Evolutionary conservation across 805 yeast species (phyloP).

Genomic region (Ascoidea tarda): DNA sequence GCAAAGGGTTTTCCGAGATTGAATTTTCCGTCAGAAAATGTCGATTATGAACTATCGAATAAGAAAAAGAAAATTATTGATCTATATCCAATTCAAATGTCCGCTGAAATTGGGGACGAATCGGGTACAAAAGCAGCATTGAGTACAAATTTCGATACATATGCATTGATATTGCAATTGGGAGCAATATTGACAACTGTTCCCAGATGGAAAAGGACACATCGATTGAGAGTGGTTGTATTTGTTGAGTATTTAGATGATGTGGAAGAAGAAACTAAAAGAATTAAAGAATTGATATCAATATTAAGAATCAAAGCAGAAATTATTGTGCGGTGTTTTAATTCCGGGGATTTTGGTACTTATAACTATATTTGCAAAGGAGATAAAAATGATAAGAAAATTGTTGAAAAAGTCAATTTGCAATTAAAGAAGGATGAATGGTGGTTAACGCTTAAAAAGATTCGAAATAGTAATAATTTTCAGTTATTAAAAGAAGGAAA

Average conservation of each 20-base stretch:
- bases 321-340: constrained; percentile 61
- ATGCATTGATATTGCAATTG: constrained; percentile 80
- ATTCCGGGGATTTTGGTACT: constrained; percentile 34
- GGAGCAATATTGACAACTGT: constrained; percentile 92
- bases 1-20: constrained; percentile 75
- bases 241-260: constrained; percentile 74
- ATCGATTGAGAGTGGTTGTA: constrained; percentile 64
- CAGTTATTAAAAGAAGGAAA: neutral
- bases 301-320: constrained; percentile 75
- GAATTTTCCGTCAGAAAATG: constrained; percentile 37
- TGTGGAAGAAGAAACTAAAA: constrained; percentile 47
- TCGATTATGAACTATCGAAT: constrained; percentile 11
- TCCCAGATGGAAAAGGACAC: constrained; percentile 79
- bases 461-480: constrained; percentile 23
- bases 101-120: constrained; percentile 57
- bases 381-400: constrained; percentile 12
- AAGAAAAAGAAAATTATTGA: constrained; percentile 50
- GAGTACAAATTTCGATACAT: constrained; percentile 91
- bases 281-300: constrained; percentile 51
- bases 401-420: constrained; percentile 31
- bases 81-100: constrained; percentile 94
- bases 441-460: constrained; percentile 64
- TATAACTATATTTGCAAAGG: constrained; percentile 70
- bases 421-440: constrained; percentile 55
- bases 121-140: constrained; percentile 55